Conservation (phyloP, 257 asterid species). For the Linaria vulgaris region DNA sequence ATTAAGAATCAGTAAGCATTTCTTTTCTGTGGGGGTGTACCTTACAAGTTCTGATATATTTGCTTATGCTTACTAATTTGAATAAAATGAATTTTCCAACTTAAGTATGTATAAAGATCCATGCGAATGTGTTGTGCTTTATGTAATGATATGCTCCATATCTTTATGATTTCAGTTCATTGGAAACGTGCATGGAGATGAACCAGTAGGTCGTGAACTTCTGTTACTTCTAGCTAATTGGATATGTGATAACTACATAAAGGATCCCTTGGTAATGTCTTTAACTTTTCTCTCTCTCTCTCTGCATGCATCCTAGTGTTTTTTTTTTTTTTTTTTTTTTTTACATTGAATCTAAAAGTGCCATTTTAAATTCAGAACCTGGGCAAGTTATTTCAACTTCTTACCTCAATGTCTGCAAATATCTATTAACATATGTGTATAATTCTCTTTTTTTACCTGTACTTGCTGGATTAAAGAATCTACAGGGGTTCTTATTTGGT, state of each 20-base stretch:
- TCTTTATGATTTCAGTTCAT: slow-evolving; percentile 65
- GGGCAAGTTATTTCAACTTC: slow-evolving; percentile 7
- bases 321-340: neutral
- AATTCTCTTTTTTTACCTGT: slow-evolving; percentile 4
- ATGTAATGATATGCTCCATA: slow-evolving; percentile 32
- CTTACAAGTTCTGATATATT: neutral
- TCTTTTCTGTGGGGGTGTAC: neutral
- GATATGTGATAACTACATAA: slow-evolving; percentile 85
- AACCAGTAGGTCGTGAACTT: slow-evolving; percentile 99
- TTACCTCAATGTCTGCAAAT: neutral
- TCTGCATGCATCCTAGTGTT: slow-evolving; percentile 2
- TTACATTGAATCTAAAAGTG: no score
- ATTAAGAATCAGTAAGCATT: neutral
- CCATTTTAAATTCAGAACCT: neutral
- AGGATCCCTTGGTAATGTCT: slow-evolving; percentile 75
- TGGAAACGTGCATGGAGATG: slow-evolving; percentile 98
- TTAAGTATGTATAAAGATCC: neutral
- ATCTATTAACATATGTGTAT: slow-evolving; percentile 10
- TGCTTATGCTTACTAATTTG: neutral
- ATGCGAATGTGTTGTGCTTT: slow-evolving; percentile 12
- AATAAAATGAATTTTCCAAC: neutral
- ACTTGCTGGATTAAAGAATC: neutral
- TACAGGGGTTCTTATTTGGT: neutral
- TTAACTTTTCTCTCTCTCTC: slow-evolving; percentile 12
- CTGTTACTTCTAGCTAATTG: slow-evolving; percentile 79